Conservation (phyloP, 2,329 filamentous ascomycete genomes). For the Fusarium sp. region DNA sequence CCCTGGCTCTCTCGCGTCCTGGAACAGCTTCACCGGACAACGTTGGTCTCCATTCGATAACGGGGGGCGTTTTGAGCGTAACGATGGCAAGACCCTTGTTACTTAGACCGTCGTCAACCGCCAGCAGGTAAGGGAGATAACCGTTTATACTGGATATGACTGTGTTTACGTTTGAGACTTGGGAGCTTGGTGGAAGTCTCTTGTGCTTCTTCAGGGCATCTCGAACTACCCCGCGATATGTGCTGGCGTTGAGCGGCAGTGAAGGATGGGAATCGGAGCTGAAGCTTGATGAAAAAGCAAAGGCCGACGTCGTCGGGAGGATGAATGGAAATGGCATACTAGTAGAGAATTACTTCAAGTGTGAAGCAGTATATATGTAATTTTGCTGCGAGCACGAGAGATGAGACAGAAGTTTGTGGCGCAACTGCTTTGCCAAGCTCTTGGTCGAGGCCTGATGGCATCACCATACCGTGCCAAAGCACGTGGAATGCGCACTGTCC, state of each 20-base stretch:
- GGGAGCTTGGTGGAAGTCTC: slow-evolving; percentile 79
- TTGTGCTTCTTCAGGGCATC: slow-evolving; percentile 91
- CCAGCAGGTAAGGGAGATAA: slow-evolving; percentile 87
- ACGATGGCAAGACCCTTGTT: slow-evolving; percentile 60
- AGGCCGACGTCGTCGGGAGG: slow-evolving; percentile 89
- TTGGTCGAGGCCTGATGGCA: slow-evolving; percentile 34
- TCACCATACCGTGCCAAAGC: slow-evolving; percentile 41
- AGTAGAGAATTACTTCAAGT: not conserved
- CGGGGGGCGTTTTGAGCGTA: slow-evolving; percentile 69
- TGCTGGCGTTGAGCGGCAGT: slow-evolving; percentile 84
- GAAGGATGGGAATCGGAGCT: slow-evolving; percentile 88
- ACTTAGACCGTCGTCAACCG: slow-evolving; percentile 79
- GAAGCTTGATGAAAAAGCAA: slow-evolving; percentile 84
- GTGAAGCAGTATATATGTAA: not conserved
- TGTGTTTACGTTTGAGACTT: slow-evolving; percentile 76
- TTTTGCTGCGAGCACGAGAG: not conserved
- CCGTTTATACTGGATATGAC: slow-evolving; percentile 77
- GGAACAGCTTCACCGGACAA: slow-evolving; percentile 75
- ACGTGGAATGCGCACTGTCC: not conserved
- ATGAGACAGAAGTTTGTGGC: slow-evolving; percentile 13
- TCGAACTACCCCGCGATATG: slow-evolving; percentile 84
- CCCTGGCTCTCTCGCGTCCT: slow-evolving; percentile 73
- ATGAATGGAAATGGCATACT: slow-evolving; percentile 90
- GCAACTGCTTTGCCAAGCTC: slow-evolving; percentile 41
- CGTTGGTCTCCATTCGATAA: slow-evolving; percentile 87